Percentiles rank a stretch among this genome's conserved stretches.
Evolutionary conservation across 805 yeast species (phyloP).

Genomic region (Trichomonascus vanleenenianus): DNA sequence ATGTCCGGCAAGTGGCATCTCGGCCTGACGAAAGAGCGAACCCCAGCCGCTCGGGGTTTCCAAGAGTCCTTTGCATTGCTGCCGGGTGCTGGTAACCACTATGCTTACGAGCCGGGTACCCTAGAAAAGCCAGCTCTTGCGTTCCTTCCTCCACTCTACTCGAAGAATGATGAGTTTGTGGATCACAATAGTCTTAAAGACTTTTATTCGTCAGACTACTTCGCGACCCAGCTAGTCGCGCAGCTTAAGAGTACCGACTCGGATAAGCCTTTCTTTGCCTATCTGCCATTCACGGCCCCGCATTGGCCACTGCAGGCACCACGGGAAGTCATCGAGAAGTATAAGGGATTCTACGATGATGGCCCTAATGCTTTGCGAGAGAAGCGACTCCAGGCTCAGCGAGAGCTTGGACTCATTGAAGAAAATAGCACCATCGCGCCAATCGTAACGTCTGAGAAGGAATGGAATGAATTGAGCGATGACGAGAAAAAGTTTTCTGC

Average conservation of each 20-base stretch:
- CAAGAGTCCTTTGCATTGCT: conserved; percentile 42
- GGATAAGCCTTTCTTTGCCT: conserved; percentile 42
- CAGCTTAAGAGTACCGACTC: conserved; percentile 21
- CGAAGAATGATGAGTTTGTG: conserved; percentile 33
- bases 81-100: conserved; percentile 55
- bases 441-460: conserved; percentile 24
- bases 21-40: conserved; percentile 40
- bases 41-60: conserved; percentile 45
- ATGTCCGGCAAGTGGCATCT: conserved; percentile 58
- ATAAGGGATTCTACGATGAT: conserved; percentile 39
- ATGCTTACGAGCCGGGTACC: conserved; percentile 34
- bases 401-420: conserved; percentile 40
- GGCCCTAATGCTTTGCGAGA: conserved; percentile 42
- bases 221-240: conserved; percentile 38
- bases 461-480: conserved; percentile 38
- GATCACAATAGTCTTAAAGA: conserved; percentile 35
- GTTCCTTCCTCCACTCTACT: conserved; percentile 26
- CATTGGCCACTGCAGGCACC: conserved; percentile 66
- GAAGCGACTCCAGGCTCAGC: conserved; percentile 34
- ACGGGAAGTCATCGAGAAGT: conserved; percentile 37
- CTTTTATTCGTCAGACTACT: conserved; percentile 39
- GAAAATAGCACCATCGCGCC: conserved; percentile 33
- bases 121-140: not conserved
- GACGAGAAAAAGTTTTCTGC: conserved; percentile 34
- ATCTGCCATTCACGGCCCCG: conserved; percentile 54